Base-by-base conservation (phyloP, 2,329 filamentous ascomycete genomes). In the Talaromyces sp. region DNA sequence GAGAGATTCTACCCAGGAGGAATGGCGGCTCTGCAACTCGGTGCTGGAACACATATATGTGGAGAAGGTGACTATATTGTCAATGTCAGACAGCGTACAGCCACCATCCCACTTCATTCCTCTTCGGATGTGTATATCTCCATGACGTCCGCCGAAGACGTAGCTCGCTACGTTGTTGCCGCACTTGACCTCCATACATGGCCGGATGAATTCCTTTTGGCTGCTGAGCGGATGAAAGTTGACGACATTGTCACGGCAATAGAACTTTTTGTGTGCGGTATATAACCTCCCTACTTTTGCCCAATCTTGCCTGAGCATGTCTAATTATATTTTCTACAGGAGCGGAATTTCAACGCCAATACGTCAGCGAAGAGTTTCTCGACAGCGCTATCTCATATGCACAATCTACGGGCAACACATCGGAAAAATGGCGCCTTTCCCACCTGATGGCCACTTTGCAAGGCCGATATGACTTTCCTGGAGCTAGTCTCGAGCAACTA, bases 1-100 rank as follows among this genome's bases (percentile, higher is more conserved):
- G 89, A 92, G 70, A 80, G 88, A 0, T 92, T 92, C 68, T 85
- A 85, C 22, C 86, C 86, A 0, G 85, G 84, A 3, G 90, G 90
- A 0, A 80, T 92, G 62, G 79, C 80, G 13, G 77, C 80, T 19
- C 80, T 85, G 59, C 78, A 81, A 36, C 86, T 92, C 54, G 88
- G 88, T 0, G 63, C 71, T 7, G 80, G 81, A n/a, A 82, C 80
- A 49, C 81, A 82, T 19, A 76, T 86, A 25, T 75, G 78, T 9
- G 77, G 76, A 15, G 83, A 87, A 65, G 88, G 88, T 5, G 83
- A 85, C 66, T 92, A 88, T 67, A 78, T 92, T 56, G 78, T 91
- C 65, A 80, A 92, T 68, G 75, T 89, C 33, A 81, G 81, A 51
- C 75, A 71, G 5, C 82, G 82, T 67, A 80, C 78, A 19, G 88